phyloP scores from a whole-genome alignment of 495 filamentous ascomycete genomes.

The Baudoinia panamericana region DNA sequence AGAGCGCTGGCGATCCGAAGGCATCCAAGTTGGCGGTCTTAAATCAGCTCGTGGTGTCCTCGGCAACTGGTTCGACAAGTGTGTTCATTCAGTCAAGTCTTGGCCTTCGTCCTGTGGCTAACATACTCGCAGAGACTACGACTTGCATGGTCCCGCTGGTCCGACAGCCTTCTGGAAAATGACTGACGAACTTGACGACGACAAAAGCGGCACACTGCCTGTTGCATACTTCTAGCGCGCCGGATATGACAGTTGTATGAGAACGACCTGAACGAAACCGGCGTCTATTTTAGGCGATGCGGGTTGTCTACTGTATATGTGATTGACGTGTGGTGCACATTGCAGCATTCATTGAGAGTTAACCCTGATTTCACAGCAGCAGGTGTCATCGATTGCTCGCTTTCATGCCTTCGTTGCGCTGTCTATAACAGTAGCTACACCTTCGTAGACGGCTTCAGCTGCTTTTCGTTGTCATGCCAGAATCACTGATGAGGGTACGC shows the following conservation, averaged over 20 bases:
- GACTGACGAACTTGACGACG: slow-evolving; percentile 31
- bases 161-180: slow-evolving; percentile 59
- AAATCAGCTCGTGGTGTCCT: slow-evolving; percentile 44
- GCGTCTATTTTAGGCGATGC: too few relatives aligned
- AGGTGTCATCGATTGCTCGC: too few relatives aligned
- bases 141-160: slow-evolving; percentile 47
- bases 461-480: too few relatives aligned
- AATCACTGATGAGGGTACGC: too few relatives aligned
- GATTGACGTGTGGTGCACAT: too few relatives aligned
- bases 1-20: slow-evolving; percentile 53
- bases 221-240: background rate
- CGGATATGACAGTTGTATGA: background rate
- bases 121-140: slow-evolving; percentile 33
- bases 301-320: too few relatives aligned
- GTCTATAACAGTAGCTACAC: too few relatives aligned
- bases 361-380: too few relatives aligned
- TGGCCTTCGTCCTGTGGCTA: background rate
- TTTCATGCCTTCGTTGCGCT: too few relatives aligned
- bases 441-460: too few relatives aligned
- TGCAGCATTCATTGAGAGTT: too few relatives aligned
- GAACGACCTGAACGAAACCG: background rate
- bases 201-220: slow-evolving; percentile 4
- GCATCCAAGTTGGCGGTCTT: slow-evolving; percentile 49
- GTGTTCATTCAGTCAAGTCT: too few relatives aligned
- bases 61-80: slow-evolving; percentile 58